These are phyloP conservation scores for Rhodotorula glutinis DNA, from an alignment of 1,284 basidiomycete genomes.

Conservation along the genomic window DNA sequence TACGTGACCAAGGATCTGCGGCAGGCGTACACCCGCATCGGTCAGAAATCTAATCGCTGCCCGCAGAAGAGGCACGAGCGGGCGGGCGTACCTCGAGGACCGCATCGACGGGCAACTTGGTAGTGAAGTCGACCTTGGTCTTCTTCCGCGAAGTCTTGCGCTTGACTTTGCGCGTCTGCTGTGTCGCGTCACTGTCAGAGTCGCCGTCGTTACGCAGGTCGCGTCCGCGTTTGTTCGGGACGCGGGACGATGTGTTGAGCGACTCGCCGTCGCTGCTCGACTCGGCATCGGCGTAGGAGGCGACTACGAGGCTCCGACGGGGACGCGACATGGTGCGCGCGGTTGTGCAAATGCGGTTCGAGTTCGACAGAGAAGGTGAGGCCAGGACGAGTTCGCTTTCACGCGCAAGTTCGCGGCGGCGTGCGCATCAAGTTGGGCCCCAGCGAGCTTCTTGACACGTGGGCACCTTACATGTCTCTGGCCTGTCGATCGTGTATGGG, in stretches of 20 bases:
- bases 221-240: background rate
- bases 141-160: background rate
- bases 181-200: background rate
- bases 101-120: background rate
- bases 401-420: background rate
- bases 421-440: background rate
- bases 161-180: background rate
- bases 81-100: background rate
- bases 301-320: background rate
- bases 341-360: background rate
- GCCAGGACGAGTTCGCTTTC: background rate
- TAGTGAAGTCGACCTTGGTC: background rate
- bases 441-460: no score
- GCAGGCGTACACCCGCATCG: background rate
- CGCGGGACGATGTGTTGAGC: background rate
- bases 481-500: no score
- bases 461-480: no score
- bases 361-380: background rate
- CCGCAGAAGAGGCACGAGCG: background rate
- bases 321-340: background rate
- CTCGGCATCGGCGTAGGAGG: background rate
- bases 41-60: background rate
- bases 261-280: background rate
- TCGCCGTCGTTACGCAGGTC: background rate
- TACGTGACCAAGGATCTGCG: background rate